Evolutionary conservation across 2,329 filamentous ascomycete genomes (phyloP).

Genomic region (Colletotrichum sp.): DNA sequence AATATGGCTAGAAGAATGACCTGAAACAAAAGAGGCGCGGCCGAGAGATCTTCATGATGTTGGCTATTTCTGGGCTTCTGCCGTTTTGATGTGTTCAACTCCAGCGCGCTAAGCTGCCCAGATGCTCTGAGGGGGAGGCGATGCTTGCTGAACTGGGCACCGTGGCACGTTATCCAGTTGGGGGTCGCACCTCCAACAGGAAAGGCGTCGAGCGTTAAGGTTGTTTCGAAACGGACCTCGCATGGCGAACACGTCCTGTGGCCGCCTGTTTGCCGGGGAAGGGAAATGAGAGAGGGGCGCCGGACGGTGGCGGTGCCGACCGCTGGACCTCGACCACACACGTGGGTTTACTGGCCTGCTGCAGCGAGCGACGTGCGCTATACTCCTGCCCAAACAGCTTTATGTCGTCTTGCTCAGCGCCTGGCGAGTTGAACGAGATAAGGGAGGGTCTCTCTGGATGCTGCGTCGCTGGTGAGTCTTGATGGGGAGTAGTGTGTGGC

Average conservation of each 20-base stretch:
- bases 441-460: neutral
- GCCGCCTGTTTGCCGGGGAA: neutral
- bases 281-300: constrained; percentile 15
- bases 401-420: neutral
- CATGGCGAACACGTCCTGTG: constrained; percentile 11
- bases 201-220: constrained; percentile 11
- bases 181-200: neutral
- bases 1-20: neutral
- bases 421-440: neutral
- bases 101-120: constrained; percentile 1
- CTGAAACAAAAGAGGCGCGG: constrained; percentile 17
- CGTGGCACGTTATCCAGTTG: neutral
- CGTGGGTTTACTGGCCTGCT: neutral
- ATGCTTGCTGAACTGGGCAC: constrained; percentile 5
- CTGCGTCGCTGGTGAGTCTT: neutral
- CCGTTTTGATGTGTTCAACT: neutral
- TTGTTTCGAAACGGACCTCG: constrained; percentile 18
- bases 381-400: neutral
- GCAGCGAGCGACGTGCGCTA: neutral
- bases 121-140: neutral
- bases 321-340: constrained; percentile 1
- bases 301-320: constrained; percentile 5
- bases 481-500: neutral
- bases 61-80: neutral
- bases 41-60: neutral